Percentiles rank a stretch among this genome's conserved stretches.
phyloP scores from a whole-genome alignment of 768 basidiomycete genomes.

The Lactarius vividus region DNA sequence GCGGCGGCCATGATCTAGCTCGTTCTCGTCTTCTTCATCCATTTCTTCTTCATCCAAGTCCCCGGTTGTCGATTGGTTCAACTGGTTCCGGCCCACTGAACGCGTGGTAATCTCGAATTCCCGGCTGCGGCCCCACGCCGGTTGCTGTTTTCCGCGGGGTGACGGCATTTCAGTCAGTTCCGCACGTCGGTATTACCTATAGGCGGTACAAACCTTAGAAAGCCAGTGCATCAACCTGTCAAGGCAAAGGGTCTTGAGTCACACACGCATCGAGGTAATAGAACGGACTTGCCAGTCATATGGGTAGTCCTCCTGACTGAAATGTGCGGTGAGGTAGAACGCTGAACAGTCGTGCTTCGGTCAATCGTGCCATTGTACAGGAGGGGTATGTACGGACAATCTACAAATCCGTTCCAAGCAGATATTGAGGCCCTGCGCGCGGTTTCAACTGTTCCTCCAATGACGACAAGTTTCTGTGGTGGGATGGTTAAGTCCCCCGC shows the following conservation, averaged over 20 bases:
- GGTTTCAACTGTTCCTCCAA: conserved; percentile 86
- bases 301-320: conserved; percentile 83
- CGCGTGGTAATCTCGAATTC: conserved; percentile 91
- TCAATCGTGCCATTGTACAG: not conserved
- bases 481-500: conserved; percentile 5
- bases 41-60: conserved; percentile 68
- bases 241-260: conserved; percentile 11
- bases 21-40: conserved; percentile 61
- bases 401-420: conserved; percentile 87
- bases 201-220: conserved; percentile 54
- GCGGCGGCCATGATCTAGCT: conserved; percentile 63
- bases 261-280: conserved; percentile 11
- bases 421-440: conserved; percentile 77
- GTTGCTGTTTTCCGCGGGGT: conserved; percentile 56
- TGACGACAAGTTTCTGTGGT: conserved; percentile 82
- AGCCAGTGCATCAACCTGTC: conserved; percentile 89
- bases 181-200: conserved; percentile 3
- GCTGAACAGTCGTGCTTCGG: conserved; percentile 41
- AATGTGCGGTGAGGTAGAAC: conserved; percentile 88
- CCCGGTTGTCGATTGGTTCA: conserved; percentile 67
- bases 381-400: conserved; percentile 51
- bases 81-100: conserved; percentile 57
- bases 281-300: conserved; percentile 65
- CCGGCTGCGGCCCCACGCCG: conserved; percentile 83
- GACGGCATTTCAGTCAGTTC: conserved; percentile 1